Evolutionary conservation across 225 moss, liverwort and hornwort genomes (phyloP), one percentile per base, ranked within the genome.

Genomic region (Thuidium tamariscinum): DNA sequence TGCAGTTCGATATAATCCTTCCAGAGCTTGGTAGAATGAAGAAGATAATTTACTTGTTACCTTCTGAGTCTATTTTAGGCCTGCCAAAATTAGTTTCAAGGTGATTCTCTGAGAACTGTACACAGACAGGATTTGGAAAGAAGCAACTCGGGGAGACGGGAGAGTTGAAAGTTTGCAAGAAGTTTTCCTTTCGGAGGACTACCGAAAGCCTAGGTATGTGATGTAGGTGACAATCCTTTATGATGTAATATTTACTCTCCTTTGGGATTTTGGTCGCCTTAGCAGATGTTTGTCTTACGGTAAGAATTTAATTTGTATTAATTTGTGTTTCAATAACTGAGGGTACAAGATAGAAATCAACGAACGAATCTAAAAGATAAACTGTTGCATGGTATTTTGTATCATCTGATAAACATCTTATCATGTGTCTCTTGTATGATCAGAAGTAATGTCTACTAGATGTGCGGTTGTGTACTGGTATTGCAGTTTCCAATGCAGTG

Each of bases 41-140:
- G 79, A 88, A 89, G 77, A 81, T 81, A 86, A 81, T 84, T 25
- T 70, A 41, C 81, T 91, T 89, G 60, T 87, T 89, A 32, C 65
- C 76, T 86, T 86, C 82, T 73, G 36, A 51, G 22, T 80, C 64
- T 71, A 26, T 30, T 57, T 32, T 49, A 74, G 82, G 27, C 74
- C 52, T 80, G 49, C 34, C 27, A 63, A 70, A 52, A 56, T 48
- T 87, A 87, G 56, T 87, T 80, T 74, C 13, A 30, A 25, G 55
- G 73, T 49, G 74, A 68, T 30, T 52, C 42, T 84, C 29, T 68
- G 74, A 80, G 84, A 76, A 32, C 44, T 69, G 60, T 68, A 44
- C 39, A 51, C 72, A 71, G 82, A 49, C 30, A 48, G 48, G 51
- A 48, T 77, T 84, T 76, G n/a, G 60, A 68, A 67, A 84, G 83